These are phyloP conservation scores for Leptographium galeiforme DNA, from an alignment of 2,329 filamentous ascomycete species.

Conservation along the genomic window DNA sequence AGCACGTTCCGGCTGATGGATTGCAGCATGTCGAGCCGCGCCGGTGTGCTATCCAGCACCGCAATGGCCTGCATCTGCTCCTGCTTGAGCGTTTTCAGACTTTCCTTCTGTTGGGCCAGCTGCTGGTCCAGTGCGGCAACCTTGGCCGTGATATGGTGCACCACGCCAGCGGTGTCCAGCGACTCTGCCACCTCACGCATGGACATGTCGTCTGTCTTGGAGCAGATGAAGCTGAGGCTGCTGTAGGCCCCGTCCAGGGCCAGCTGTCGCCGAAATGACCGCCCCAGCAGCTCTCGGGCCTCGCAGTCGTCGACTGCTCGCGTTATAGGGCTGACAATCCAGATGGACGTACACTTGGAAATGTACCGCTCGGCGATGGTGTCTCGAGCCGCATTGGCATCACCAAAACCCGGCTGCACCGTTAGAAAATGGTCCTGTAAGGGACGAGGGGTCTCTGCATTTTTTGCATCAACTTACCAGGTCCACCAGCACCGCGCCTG, in stretches of 20 bases:
- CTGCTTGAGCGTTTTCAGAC: not conserved
- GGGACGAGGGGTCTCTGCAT: not conserved
- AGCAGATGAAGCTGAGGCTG: conserved; percentile 46
- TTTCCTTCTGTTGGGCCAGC: not conserved
- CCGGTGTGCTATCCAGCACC: not conserved
- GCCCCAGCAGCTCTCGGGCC: conserved; percentile 40
- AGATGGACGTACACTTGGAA: conserved; percentile 44
- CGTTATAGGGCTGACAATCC: conserved; percentile 49
- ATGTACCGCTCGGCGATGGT: conserved; percentile 45
- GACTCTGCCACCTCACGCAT: conserved; percentile 13
- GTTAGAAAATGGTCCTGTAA: conserved; percentile 6
- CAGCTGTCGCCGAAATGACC: conserved; percentile 43
- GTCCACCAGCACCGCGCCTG: conserved; percentile 27
- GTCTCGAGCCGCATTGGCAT: conserved; percentile 45
- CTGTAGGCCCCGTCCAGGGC: conserved; percentile 43
- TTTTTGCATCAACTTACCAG: conserved; percentile 21
- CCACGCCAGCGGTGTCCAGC: not conserved
- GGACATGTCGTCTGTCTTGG: conserved; percentile 46
- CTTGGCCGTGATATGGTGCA: not conserved
- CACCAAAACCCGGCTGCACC: conserved; percentile 37
- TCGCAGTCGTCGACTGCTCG: conserved; percentile 47
- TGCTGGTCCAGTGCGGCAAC: not conserved
- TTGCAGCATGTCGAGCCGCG: not conserved
- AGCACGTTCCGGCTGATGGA: not conserved
- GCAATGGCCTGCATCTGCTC: not conserved